Evolutionary conservation across 176 grass and related monocot species (phyloP).

Genomic region (Triticum timopheevii): DNA sequence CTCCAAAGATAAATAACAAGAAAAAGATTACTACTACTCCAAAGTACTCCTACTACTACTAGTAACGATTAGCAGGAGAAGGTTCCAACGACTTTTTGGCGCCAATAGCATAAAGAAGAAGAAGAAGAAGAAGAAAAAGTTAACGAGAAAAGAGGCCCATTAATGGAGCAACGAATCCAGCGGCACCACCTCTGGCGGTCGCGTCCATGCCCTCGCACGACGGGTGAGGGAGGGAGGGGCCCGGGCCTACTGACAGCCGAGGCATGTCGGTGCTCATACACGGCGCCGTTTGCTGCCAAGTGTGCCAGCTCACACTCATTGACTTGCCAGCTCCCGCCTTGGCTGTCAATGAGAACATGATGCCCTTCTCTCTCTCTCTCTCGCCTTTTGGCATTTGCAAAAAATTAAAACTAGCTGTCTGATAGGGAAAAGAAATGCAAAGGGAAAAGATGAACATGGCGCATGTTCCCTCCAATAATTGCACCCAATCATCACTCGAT

Average conservation of each 20-base stretch:
- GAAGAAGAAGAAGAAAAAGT: background rate
- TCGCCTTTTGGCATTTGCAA: background rate
- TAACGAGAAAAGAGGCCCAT: background rate
- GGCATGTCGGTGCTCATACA: background rate
- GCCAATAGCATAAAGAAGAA: background rate
- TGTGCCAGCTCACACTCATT: constrained; percentile 17
- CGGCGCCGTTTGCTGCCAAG: background rate
- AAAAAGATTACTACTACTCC: background rate
- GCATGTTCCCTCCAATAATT: constrained; percentile 19
- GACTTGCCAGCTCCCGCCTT: background rate
- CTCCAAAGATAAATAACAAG: background rate
- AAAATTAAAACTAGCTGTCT: background rate
- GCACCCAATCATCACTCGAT: background rate
- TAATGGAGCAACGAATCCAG: constrained; percentile 15
- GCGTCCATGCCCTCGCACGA: background rate
- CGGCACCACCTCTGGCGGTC: background rate
- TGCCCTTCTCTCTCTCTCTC: background rate
- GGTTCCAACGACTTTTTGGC: background rate
- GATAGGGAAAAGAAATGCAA: background rate
- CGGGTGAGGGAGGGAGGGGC: background rate
- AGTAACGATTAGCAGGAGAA: background rate
- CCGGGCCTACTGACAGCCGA: constrained; percentile 3
- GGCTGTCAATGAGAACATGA: constrained; percentile 4
- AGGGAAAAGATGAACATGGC: background rate
- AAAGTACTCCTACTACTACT: too few species aligned